Evolutionary conservation across 768 basidiomycete genomes (phyloP), one percentile per base, ranked within the genome.

Genomic region (Fomitopsis pulvina): DNA sequence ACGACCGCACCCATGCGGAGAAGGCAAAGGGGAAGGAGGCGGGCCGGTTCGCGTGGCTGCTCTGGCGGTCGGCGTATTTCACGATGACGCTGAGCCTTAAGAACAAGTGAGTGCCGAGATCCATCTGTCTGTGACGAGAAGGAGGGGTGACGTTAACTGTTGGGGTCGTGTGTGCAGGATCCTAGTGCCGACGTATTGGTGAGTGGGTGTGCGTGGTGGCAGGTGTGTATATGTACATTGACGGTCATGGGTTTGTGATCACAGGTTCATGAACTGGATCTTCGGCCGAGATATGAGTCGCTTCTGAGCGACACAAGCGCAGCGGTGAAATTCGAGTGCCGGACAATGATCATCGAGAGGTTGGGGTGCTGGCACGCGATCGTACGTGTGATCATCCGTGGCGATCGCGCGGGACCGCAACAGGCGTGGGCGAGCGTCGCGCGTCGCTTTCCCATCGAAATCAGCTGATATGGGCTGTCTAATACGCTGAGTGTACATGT

Each of bases 11-110:
- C 39, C 68, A 70, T 14, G 68, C 73, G 38, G 69, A 73, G 42
- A 69, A 63, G 40, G 71, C 64, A 44, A 59, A 66, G 67, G 67
- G 73, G 48, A 81, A 79, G 63, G 78, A 87, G 66, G 72, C 78
- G 32, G 80, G 86, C 24, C 74, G 83, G 30, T 53, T 85, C 32
- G 87, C 87, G 10, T 89, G 86, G 86, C 69, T 89, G 27, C 70
- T 89, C 42, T 89, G 87, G 87, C 73, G 87, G 47, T 84, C 82
- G 16, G 86, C 87, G 1, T 90, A 91, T 66, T 86, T 87, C 63
- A 85, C 84, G 4, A 79, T 79, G 78, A 85, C 85, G 3, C 63
- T 90, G 47, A 87, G 83, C 60, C 51, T 76, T 54, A 71, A 85
- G 63, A 88, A 88, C 66, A 85, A 81, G 81, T 81, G 55, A 58